Conservation (phyloP, 768 basidiomycete species). For the Agaricus sinodeliciosus region DNA sequence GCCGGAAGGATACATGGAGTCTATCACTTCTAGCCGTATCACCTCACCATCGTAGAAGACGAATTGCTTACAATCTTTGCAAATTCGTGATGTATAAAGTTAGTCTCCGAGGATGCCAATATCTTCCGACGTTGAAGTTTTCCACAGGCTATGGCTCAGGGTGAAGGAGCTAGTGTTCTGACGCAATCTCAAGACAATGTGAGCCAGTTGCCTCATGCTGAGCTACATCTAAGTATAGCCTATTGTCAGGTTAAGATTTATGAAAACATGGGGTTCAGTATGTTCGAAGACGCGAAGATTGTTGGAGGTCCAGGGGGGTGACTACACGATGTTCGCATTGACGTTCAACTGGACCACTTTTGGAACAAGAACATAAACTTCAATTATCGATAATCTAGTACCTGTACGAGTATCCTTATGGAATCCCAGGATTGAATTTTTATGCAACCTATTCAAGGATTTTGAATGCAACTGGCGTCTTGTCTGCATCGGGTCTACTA, state of each 20-base stretch:
- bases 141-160: background rate
- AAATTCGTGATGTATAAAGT: background rate
- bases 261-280: background rate
- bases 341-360: background rate
- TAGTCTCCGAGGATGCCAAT: background rate
- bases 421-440: too few relatives aligned
- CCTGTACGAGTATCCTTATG: too few relatives aligned
- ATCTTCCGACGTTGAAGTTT: background rate
- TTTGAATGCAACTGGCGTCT: too few relatives aligned
- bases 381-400: background rate
- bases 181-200: background rate
- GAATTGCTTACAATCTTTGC: background rate
- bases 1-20: background rate
- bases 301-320: background rate
- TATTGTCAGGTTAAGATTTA: background rate
- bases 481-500: too few relatives aligned
- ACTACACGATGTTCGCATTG: background rate
- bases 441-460: too few relatives aligned
- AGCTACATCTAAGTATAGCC: background rate
- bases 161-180: background rate
- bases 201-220: background rate
- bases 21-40: background rate
- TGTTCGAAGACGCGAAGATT: background rate
- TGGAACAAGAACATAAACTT: background rate
- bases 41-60: background rate